Evolutionary conservation across 768 basidiomycete species (phyloP), one percentile per base, ranked within the genome.

Genomic region (Bullera alba): DNA sequence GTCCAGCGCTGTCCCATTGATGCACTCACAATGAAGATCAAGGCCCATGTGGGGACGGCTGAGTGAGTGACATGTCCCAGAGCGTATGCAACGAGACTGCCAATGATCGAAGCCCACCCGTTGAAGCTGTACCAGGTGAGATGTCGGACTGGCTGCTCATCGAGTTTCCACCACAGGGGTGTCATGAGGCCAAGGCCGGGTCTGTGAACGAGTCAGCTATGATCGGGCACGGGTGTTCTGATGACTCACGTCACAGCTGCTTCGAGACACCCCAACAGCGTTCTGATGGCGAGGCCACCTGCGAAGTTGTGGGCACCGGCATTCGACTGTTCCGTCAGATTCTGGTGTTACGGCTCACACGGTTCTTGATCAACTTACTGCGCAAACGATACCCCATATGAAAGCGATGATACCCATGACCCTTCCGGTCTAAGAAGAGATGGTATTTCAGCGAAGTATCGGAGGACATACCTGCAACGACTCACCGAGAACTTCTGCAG

Each of bases 111-210:
- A n/a, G n/a, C n/a, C n/a, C n/a, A n/a, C n/a, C n/a, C n/a, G n/a
- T n/a, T n/a, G n/a, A n/a, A n/a, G n/a, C n/a, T n/a, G 58, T 69
- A 73, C 72, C 72, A 73, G 53, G 72, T 71, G 0, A 66, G 69
- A 45, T 73, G 72, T 23, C 69, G 54, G 3, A 71, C 39, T 5
- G 71, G 71, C 12, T 57, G 48, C 45, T 72, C 71, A 17, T 47
- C 51, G 41, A 66, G 56, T 7, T 62, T 62, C 45, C 63, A 66
- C 65, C 65, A 65, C 61, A 61, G 68, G 15, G 67, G 67, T 42
- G 70, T 71, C 72, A 72, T 69, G 26, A 74, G 57, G 22, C 8
- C 4, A 22, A 30, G 55, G 36, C 70, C 70, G 1, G 73, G 73
- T n/a, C n/a, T n/a, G n/a, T n/a, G n/a, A n/a, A n/a, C n/a, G n/a